These are phyloP conservation scores for Nothomitra cinnamomea DNA, from an alignment of 2,329 filamentous ascomycete species.

Conservation along the genomic window DNA sequence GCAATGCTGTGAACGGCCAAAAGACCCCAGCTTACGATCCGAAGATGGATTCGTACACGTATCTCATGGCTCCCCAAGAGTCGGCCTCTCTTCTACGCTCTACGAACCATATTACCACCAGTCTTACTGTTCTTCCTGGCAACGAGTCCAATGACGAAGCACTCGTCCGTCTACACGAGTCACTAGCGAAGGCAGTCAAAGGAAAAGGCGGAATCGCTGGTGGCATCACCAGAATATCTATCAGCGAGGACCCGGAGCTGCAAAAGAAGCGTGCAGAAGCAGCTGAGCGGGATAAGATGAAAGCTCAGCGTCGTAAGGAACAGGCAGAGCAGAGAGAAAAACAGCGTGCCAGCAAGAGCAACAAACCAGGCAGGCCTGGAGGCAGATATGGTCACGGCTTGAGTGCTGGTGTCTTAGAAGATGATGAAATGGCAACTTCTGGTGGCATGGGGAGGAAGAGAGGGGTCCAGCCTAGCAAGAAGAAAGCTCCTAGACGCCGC, in stretches of 20 bases:
- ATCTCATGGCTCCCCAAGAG: slow-evolving; percentile 55
- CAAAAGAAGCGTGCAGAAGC: slow-evolving; percentile 57
- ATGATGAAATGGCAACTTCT: slow-evolving; percentile 10
- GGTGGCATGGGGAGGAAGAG: slow-evolving; percentile 15
- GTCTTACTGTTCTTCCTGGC: slow-evolving; percentile 51
- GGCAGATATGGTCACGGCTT: slow-evolving; percentile 26
- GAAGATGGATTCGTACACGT: slow-evolving; percentile 56
- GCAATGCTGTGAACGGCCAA: slow-evolving; percentile 16
- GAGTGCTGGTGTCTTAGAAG: slow-evolving; percentile 47
- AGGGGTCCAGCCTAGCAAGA: slow-evolving; percentile 24
- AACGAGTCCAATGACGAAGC: slow-evolving; percentile 54
- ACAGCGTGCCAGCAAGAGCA: slow-evolving; percentile 32
- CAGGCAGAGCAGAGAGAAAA: slow-evolving; percentile 48
- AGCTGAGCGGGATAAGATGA: slow-evolving; percentile 56
- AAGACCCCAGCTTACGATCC: slow-evolving; percentile 41
- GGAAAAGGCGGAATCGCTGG: slow-evolving; percentile 33
- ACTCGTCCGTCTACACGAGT: slow-evolving; percentile 47
- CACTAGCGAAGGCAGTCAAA: slow-evolving; percentile 46
- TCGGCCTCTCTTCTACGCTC: slow-evolving; percentile 51
- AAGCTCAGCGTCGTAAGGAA: slow-evolving; percentile 47
- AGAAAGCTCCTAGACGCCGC: background rate
- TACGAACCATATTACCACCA: slow-evolving; percentile 59
- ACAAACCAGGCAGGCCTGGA: slow-evolving; percentile 22
- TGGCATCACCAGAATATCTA: slow-evolving; percentile 38
- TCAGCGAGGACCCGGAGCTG: slow-evolving; percentile 58